Base-by-base conservation (phyloP, 352 stramenopile genomes). In the Plasmopara halstedii region DNA sequence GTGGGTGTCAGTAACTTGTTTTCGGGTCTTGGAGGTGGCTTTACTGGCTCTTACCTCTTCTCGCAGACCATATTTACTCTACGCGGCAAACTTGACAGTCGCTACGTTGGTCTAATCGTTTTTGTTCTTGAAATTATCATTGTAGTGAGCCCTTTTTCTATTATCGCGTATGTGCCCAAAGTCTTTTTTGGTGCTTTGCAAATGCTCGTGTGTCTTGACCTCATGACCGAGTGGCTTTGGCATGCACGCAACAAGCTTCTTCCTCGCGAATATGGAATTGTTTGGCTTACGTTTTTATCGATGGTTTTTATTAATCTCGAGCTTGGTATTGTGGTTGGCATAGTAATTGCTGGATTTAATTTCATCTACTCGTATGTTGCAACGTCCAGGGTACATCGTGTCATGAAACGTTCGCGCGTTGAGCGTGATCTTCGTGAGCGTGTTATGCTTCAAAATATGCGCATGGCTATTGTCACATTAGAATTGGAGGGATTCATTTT, bases 41-140 rank as follows among this genome's bases (percentile, higher is more conserved):
- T 98, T 61, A 99, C 96, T 4, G 97, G 97, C 5, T 97, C 81
- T 19, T 99, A 99, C 67, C 98, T 99, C 56, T 99, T 99, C 64
- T 97, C 84, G 19, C 96, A 99, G 74, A 99, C 94, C 29, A 92
- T 94, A 44, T 92, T 94, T 58, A 89, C 83, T 29, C 63, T 92
- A 55, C 81, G 81, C 15, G 73, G 78, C 22, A 78, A 84, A 18
- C 67, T 92, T 32, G 67, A 92, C 25, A 85, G 64, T 18, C 79
- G 83, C 17, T 46, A 83, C 40, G 80, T 73, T 6, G 83, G 83
- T 23, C 50, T 87, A 35, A 63, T 94, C 27, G 82, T 94, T 22
- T 83, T 86, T 47, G 17, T 86, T 9, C 66, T 91, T 17, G 83
- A 94, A 44, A 50, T 90, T 34, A 67, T 59, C 14, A 53, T 92